phyloP scores from a whole-genome alignment of 2,329 filamentous ascomycete genomes.

The Trichoderma koningiopsis region DNA sequence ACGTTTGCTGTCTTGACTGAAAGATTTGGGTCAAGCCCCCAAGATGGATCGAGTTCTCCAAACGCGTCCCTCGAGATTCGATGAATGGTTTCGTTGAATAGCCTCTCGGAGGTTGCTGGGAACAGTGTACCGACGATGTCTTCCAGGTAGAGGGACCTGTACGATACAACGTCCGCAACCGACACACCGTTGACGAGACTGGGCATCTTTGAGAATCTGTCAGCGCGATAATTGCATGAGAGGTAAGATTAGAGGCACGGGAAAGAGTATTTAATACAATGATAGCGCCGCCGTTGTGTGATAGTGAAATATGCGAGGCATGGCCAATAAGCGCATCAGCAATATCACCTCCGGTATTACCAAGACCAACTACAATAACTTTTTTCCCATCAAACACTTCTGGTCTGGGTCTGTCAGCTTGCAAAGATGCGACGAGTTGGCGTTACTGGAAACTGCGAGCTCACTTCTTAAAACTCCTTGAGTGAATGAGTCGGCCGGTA shows the following conservation, averaged over 20 bases:
- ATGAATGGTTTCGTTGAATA: conserved; percentile 28
- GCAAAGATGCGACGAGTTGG: no score
- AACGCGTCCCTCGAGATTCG: conserved; percentile 30
- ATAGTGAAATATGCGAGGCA: conserved; percentile 30
- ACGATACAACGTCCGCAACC: conserved; percentile 38
- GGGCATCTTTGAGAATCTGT: conserved; percentile 32
- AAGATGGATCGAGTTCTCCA: conserved; percentile 31
- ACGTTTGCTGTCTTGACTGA: conserved; percentile 34
- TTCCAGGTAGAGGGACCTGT: conserved; percentile 37
- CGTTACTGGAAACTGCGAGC: not conserved
- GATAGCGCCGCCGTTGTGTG: conserved; percentile 34
- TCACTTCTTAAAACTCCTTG: conserved; percentile 30
- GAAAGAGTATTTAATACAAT: conserved; percentile 17
- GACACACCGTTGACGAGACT: conserved; percentile 38
- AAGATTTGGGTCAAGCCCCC: conserved; percentile 34
- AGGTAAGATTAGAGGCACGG: not conserved
- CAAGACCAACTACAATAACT: conserved; percentile 49
- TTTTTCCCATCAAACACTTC: conserved; percentile 37
- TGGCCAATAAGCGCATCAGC: conserved; percentile 38
- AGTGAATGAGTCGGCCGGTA: conserved; percentile 34
- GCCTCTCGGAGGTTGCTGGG: conserved; percentile 27
- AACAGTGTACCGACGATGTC: conserved; percentile 34
- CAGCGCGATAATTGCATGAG: not conserved
- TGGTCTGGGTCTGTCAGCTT: conserved; percentile 27
- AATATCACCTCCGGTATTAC: conserved; percentile 42